Percentiles rank a stretch among this genome's conserved stretches.
Conservation (phyloP, 495 filamentous ascomycete species). For the Barbatosphaeria neglecta region DNA sequence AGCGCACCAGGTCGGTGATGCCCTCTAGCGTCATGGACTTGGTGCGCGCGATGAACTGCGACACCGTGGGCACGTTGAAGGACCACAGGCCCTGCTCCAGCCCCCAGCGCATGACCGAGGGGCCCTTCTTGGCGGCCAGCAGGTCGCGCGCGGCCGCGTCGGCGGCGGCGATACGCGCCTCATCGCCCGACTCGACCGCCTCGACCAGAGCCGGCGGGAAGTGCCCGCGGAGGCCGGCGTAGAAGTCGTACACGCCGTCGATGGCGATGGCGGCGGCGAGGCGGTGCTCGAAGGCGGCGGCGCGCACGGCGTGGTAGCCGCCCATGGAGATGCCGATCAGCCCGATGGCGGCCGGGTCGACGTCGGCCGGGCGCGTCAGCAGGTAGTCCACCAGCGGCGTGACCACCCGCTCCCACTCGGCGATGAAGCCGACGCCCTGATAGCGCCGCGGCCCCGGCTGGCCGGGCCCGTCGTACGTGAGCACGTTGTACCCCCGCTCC, state of each 20-base stretch:
- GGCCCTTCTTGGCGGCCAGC: background rate
- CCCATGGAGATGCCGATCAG: conserved; percentile 27
- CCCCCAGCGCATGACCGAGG: conserved; percentile 17
- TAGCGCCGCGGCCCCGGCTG: conserved; percentile 31
- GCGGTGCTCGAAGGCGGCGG: conserved; percentile 33
- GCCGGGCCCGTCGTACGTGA: conserved; percentile 40
- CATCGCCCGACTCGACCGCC: conserved; percentile 3
- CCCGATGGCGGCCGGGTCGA: conserved; percentile 16
- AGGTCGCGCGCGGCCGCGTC: background rate
- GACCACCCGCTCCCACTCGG: conserved; percentile 35
- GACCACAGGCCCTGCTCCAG: conserved; percentile 29
- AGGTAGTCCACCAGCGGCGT: conserved; percentile 34
- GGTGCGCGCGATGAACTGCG: conserved; percentile 12
- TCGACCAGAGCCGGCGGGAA: conserved; percentile 4
- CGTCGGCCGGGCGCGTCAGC: conserved; percentile 8
- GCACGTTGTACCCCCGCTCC: conserved; percentile 33
- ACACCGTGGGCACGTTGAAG: conserved; percentile 22
- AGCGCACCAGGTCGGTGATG: conserved; percentile 13
- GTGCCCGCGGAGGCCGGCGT: background rate
- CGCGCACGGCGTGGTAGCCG: conserved; percentile 24
- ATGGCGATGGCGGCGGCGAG: conserved; percentile 25
- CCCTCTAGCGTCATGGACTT: conserved; percentile 15
- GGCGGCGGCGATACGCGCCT: conserved; percentile 4
- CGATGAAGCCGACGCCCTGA: conserved; percentile 36
- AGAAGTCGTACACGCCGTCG: conserved; percentile 25